Base-by-base conservation (phyloP, 2,329 filamentous ascomycete genomes). In the Botrytis cinerea region DNA sequence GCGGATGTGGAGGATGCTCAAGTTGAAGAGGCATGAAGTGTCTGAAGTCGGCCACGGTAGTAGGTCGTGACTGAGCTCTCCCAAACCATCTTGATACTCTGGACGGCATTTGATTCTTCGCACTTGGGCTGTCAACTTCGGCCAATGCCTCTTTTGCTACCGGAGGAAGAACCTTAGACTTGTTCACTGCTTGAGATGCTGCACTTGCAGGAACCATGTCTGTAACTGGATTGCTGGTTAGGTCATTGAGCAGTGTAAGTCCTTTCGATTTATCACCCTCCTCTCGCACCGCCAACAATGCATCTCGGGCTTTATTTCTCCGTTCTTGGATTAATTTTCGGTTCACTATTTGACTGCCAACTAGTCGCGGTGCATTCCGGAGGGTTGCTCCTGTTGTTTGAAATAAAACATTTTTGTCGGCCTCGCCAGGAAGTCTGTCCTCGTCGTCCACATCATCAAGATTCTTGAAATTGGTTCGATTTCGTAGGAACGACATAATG, bases 1-100 rank as follows among this genome's bases (percentile, higher is more conserved):
- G 18, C 5, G 76, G 74, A 38, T 78, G 77, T 4, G 71, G 45
- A 43, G 66, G 25, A 61, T 75, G 77, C 25, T 71, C 35, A 22
- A 73, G 68, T 25, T 71, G 74, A 16, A 77, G 66, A 3, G 77
- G 75, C 61, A 64, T 70, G 12, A 75, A 62, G 9, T 63, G 51
- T 38, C 32, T 57, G 10, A 77, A 28, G 32, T 75, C 73, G 28
- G 69, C 60, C 9, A 61, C 25, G 20, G 28, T 48, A 28, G 32
- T 40, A 51, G 43, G 28, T 48, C 40, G 43, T n/a, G 64, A n/a
- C 22, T 62, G 63, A 43, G 40, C 38, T 38, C 18, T 32, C 20
- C 62, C 28, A n/a, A 25, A 14, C 64, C 43, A 51, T 25, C 12
- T 72, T 16, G 4, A 12, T 35, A 62, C 45, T 35, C 40, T 68